Evolutionary conservation across 73 alveolate species (phyloP).

Genomic region (Tetrahymena borealis): DNA sequence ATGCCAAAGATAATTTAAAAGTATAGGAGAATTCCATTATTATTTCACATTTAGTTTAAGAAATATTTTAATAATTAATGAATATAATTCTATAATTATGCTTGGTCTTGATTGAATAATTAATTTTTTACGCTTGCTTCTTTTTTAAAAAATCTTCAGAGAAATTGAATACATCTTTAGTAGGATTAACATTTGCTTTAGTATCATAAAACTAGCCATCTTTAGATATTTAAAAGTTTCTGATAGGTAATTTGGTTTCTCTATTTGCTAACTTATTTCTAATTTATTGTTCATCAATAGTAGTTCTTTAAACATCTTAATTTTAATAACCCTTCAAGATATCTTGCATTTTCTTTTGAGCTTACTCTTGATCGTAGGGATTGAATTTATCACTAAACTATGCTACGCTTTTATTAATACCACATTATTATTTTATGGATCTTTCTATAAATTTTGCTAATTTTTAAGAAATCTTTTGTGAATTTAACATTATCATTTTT

Average conservation of each 20-base stretch:
- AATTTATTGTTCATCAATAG: background rate
- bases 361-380: background rate
- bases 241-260: constrained; percentile 21
- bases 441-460: background rate
- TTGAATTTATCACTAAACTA: background rate
- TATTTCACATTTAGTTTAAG: too few relatives aligned
- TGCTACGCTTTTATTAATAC: background rate
- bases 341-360: background rate
- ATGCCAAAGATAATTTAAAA: too few relatives aligned
- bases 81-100: too few relatives aligned
- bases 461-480: background rate
- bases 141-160: constrained; percentile 5
- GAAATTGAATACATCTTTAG: constrained; percentile 33
- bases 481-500: background rate
- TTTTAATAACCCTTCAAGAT: background rate
- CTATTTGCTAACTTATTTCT: constrained; percentile 13
- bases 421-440: background rate
- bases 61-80: too few relatives aligned
- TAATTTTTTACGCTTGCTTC: background rate
- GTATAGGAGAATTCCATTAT: too few relatives aligned
- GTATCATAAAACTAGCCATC: constrained; percentile 32
- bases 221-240: background rate
- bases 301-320: background rate
- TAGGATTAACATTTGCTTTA: constrained; percentile 16
- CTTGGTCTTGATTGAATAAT: background rate